Conservation (phyloP, 257 asterid genomes). For the Phtheirospermum japonicum region DNA sequence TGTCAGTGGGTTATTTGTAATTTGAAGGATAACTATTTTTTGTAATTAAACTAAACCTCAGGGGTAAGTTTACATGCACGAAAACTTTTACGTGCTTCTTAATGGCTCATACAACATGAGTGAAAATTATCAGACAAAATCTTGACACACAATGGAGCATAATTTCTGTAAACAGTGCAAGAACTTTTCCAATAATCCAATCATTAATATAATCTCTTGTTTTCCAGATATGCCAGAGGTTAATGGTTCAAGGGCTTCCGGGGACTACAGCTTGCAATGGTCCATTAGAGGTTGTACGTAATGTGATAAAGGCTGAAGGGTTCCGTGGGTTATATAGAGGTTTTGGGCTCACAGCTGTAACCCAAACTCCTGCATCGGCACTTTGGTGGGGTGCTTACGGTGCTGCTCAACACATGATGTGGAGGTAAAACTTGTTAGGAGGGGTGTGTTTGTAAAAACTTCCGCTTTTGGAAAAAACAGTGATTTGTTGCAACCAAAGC, state of each 20-base stretch:
- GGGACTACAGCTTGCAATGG: constrained; percentile 72
- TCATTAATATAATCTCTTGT: too few relatives aligned
- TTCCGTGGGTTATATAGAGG: constrained; percentile 85
- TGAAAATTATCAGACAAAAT: not conserved
- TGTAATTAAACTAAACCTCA: too few relatives aligned
- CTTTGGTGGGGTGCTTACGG: constrained; percentile 99
- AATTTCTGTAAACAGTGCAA: constrained; percentile 4
- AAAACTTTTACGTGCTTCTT: too few relatives aligned
- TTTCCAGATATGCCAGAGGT: constrained; percentile 71
- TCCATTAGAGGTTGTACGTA: constrained; percentile 61
- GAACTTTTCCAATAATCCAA: too few relatives aligned
- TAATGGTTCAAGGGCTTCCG: constrained; percentile 95
- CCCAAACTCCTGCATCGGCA: constrained; percentile 89
- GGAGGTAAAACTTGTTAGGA: constrained; percentile 57
- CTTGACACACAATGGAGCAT: constrained; percentile 1
- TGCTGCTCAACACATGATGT: constrained; percentile 71
- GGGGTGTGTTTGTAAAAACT: not conserved
- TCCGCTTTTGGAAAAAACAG: not conserved
- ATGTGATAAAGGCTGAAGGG: constrained; percentile 71
- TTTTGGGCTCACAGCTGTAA: constrained; percentile 72
- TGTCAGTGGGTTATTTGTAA: not conserved
- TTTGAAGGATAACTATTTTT: too few relatives aligned
- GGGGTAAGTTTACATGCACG: too few relatives aligned
- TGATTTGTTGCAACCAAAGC: not conserved
- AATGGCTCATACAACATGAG: too few relatives aligned